These are phyloP conservation scores for Hemisphaericaspora xylanilytica DNA, from an alignment of 1,139 yeast species.

Conservation along the genomic window DNA sequence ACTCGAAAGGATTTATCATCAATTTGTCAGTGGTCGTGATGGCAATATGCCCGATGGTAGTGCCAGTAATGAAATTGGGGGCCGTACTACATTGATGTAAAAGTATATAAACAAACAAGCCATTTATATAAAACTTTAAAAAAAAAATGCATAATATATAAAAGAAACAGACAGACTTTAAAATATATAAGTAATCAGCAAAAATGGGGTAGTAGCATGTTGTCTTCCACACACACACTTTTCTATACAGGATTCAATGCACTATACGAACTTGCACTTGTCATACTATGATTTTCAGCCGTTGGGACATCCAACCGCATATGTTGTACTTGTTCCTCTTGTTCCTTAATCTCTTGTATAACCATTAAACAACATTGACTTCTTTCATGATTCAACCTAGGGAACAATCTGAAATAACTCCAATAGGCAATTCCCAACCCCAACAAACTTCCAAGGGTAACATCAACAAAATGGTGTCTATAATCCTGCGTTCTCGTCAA, in stretches of 20 bases:
- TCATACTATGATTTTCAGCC: neutral
- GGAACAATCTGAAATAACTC: slow-evolving; percentile 42
- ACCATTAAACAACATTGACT: slow-evolving; percentile 26
- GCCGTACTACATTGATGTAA: slow-evolving; percentile 70
- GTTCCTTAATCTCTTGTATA: slow-evolving; percentile 17
- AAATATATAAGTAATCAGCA: neutral
- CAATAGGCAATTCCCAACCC: slow-evolving; percentile 43
- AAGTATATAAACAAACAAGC: neutral
- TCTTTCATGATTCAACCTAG: slow-evolving; percentile 18
- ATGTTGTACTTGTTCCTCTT: slow-evolving; percentile 4
- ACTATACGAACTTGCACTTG: neutral
- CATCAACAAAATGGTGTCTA: slow-evolving; percentile 74
- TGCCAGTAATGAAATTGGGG: slow-evolving; percentile 82
- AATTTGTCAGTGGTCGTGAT: slow-evolving; percentile 76
- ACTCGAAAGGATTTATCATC: slow-evolving; percentile 61
- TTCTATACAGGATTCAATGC: neutral
- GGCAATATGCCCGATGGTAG: slow-evolving; percentile 90
- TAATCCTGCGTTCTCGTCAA: slow-evolving; percentile 75
- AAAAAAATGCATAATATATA: no score
- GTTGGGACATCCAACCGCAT: neutral
- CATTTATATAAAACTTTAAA: neutral
- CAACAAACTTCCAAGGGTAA: slow-evolving; percentile 55
- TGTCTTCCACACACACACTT: no score
- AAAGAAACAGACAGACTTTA: no score
- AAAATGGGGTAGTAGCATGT: no score